Evolutionary conservation across 208 protist genomes (phyloP).

Genomic region (Spongospora subterranea): DNA sequence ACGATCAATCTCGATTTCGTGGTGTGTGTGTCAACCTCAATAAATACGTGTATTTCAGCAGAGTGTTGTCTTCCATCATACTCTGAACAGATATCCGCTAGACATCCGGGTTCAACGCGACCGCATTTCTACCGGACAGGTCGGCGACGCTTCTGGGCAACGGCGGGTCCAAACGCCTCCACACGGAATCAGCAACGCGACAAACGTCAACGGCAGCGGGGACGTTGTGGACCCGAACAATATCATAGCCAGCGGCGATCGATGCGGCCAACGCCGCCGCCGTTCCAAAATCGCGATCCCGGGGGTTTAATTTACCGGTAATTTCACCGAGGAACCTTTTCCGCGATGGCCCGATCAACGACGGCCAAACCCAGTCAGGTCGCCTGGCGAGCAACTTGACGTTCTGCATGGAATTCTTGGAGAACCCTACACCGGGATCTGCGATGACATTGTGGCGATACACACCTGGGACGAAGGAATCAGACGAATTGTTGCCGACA

Average conservation of each 20-base stretch:
- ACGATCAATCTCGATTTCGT: neutral
- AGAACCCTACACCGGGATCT: constrained; percentile 21
- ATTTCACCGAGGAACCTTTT: constrained; percentile 14
- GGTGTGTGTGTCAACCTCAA: neutral
- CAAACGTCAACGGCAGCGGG: constrained; percentile 41
- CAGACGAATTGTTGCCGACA: too few relatives aligned
- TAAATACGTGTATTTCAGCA: neutral
- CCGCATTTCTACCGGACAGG: neutral
- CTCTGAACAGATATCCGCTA: neutral
- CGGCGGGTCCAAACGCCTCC: neutral
- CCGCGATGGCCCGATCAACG: neutral
- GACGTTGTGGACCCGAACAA: constrained; percentile 49
- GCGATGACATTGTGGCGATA: neutral
- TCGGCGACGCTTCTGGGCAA: neutral
- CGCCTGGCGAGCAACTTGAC: constrained; percentile 2
- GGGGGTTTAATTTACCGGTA: neutral
- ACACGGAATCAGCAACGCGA: neutral
- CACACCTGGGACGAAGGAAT: too few relatives aligned
- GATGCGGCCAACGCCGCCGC: neutral
- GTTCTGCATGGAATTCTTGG: constrained; percentile 9
- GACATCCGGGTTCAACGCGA: neutral
- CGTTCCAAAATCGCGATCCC: constrained; percentile 27
- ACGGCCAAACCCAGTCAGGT: neutral
- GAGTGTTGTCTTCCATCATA: neutral
- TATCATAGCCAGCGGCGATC: neutral